A percentile compares a stretch with the other conserved stretches of the same genome.
Evolutionary conservation across 202 grass and related monocot species (phyloP).

Genomic region (Miscanthus sacchariflorus): DNA sequence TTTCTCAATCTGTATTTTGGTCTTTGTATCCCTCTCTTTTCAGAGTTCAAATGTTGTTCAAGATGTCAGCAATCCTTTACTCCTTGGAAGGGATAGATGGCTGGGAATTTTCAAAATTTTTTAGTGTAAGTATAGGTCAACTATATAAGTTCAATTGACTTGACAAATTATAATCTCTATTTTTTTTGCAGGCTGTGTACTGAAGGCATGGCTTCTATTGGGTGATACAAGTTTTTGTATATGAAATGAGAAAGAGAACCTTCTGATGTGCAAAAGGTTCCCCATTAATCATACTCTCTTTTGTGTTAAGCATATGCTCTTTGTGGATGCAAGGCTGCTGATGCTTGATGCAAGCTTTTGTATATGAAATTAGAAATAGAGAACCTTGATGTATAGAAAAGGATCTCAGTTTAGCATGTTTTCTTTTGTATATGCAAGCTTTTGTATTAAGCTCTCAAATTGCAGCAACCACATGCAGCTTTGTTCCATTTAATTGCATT

Average conservation of each 20-base stretch:
- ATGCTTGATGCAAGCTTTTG: neutral
- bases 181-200: neutral
- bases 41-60: conserved; percentile 1
- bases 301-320: too few species aligned
- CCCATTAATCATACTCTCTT: neutral
- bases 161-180: too few species aligned
- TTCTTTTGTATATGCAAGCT: neutral
- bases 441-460: neutral
- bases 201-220: neutral
- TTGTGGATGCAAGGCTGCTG: neutral
- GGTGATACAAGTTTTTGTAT: neutral
- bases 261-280: neutral
- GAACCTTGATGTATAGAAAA: neutral
- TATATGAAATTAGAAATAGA: neutral
- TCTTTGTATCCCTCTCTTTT: neutral
- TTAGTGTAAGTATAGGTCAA: too few species aligned
- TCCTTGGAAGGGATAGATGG: neutral
- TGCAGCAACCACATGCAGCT: too few species aligned
- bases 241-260: neutral
- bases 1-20: neutral
- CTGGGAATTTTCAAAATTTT: neutral
- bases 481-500: too few species aligned
- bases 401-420: neutral
- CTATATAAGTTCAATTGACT: too few species aligned
- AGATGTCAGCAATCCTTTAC: neutral